Base-by-base conservation (phyloP, 192 early-diverging fungal species). In the Linderina pennispora region DNA sequence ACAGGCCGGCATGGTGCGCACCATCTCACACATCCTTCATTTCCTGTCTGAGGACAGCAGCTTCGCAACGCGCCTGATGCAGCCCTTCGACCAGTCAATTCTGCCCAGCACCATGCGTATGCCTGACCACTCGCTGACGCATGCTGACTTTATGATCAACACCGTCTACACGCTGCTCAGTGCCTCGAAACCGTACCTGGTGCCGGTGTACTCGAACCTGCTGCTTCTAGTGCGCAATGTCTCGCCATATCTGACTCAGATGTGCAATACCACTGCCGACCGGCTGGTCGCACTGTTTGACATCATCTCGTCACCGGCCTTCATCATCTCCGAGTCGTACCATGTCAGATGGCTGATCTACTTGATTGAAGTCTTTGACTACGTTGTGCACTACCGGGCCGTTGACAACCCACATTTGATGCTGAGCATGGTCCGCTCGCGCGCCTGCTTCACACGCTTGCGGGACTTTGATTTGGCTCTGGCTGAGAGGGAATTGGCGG, bases 141-240 rank as follows among this genome's bases (percentile, higher is more conserved):
- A 86, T 46, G 90, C 77, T 0, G 93, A 96, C 49, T 89, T 84
- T 69, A 69, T 94, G 46, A 82, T 92, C 48, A 73, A 88, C 84
- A 81, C 85, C 17, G 80, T 88, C 16, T 84, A 85, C 44, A 80
- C 75, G 16, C 55, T 92, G 7, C 80, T 91, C 35, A 78, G 88
- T 19, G 79, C 88, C 9, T 87, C 88, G 19, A 78, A 76, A 50
- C 77, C 80, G 10, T 59, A 76, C 15, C 55, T 90, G 25, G 46
- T 75, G 5, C 69, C 81, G 0, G 67, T 92, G 5, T 89, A 90
- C 62, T 87, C 90, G 40, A 82, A 83, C 23, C 48, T 91, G 21
- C 67, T 96, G 19, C 60, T 87, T 14, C 77, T 83, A n/a, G 71
- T 96, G 18, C 67, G 83, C 28, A 96, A 96, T 53, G 77, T 91